These are phyloP conservation scores for Pythium aphanidermatum DNA, from an alignment of 352 stramenopile species.

Conservation along the genomic window DNA sequence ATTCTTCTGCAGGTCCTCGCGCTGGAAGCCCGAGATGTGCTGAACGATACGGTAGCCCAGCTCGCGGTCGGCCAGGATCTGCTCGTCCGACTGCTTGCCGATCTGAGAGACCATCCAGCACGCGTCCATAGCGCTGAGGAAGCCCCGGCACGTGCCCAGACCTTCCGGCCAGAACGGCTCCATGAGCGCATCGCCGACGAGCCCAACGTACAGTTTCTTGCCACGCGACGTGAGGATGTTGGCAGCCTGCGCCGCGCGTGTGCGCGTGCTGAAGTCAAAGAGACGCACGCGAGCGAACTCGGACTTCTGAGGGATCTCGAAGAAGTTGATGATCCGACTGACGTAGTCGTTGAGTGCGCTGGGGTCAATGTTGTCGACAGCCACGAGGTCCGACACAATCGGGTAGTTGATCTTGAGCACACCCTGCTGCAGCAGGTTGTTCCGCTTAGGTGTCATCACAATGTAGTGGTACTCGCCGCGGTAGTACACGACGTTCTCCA, in stretches of 20 bases:
- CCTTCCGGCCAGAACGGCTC: conserved; percentile 86
- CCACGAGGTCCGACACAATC: conserved; percentile 51
- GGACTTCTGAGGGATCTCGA: conserved; percentile 63
- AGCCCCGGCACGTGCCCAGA: conserved; percentile 74
- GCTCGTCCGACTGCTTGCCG: conserved; percentile 59
- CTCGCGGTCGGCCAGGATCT: conserved; percentile 69
- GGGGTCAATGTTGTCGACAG: conserved; percentile 64
- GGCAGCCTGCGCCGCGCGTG: conserved; percentile 63
- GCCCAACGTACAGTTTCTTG: conserved; percentile 75
- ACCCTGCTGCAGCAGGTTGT: conserved; percentile 69
- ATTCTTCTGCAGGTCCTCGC: conserved; percentile 74
- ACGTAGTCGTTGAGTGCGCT: conserved; percentile 55
- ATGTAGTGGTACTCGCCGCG: conserved; percentile 83
- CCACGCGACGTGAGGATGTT: conserved; percentile 53
- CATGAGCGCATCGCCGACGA: conserved; percentile 77
- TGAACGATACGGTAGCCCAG: conserved; percentile 71
- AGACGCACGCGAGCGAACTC: conserved; percentile 62
- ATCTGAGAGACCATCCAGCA: conserved; percentile 77
- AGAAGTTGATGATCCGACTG: conserved; percentile 58
- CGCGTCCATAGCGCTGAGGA: conserved; percentile 68
- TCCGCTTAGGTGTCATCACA: conserved; percentile 76
- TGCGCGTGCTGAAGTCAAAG: conserved; percentile 82
- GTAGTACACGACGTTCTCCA: conserved; percentile 87
- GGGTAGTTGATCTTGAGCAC: conserved; percentile 67
- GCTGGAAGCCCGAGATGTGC: conserved; percentile 68